Conservation (phyloP, 306 rosid species). For the Trifolium fragiferum region DNA sequence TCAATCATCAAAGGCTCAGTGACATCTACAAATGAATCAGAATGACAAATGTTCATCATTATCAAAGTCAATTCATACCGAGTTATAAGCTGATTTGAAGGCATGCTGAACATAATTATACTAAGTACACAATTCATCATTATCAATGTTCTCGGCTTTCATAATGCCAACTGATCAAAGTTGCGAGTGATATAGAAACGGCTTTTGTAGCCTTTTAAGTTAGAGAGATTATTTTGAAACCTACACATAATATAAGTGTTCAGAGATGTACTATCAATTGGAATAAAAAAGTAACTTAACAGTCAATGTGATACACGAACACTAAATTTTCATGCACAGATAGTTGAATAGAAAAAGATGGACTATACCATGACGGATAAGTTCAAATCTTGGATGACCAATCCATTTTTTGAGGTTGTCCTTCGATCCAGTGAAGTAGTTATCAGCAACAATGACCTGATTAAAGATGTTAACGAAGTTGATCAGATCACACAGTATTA, state of each 20-base stretch:
- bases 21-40: slow-evolving; percentile 61
- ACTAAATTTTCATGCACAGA: background rate
- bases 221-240: slow-evolving; percentile 25
- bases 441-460: slow-evolving; percentile 91
- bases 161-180: slow-evolving; percentile 17
- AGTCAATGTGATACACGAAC: slow-evolving; percentile 14
- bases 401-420: slow-evolving; percentile 92
- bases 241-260: slow-evolving; percentile 8
- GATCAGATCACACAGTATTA: slow-evolving; percentile 10
- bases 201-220: background rate
- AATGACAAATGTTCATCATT: slow-evolving; percentile 36
- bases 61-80: too few relatives aligned
- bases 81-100: slow-evolving; percentile 30
- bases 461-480: slow-evolving; percentile 26
- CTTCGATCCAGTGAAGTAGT: slow-evolving; percentile 94
- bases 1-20: slow-evolving; percentile 86
- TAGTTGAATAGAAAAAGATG: slow-evolving; percentile 25
- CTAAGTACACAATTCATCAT: slow-evolving; percentile 21
- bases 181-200: slow-evolving; percentile 21
- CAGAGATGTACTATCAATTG: slow-evolving; percentile 6
- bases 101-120: slow-evolving; percentile 16
- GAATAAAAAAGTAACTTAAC: background rate
- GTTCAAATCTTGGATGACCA: slow-evolving; percentile 97
- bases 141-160: slow-evolving; percentile 18
- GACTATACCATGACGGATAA: slow-evolving; percentile 89